These are phyloP conservation scores for Talaromyces islandicus DNA, from an alignment of 2,329 filamentous ascomycete genomes.

Conservation along the genomic window DNA sequence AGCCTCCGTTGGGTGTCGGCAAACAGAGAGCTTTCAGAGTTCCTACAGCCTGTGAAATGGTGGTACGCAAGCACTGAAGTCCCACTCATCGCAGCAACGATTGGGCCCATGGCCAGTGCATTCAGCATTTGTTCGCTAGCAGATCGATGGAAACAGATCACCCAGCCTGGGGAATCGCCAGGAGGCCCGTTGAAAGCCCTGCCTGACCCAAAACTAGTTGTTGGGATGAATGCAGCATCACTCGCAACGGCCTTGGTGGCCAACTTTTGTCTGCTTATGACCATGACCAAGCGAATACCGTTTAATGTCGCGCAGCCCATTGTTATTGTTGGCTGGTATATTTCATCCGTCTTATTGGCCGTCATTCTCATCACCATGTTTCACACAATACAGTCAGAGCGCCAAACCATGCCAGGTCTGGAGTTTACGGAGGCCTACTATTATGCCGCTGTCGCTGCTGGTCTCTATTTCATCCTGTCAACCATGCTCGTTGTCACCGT, in stretches of 20 bases:
- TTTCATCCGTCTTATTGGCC: conserved; percentile 50
- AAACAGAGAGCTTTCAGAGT: conserved; percentile 19
- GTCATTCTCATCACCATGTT: conserved; percentile 45
- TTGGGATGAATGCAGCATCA: conserved; percentile 52
- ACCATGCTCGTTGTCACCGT: conserved; percentile 51
- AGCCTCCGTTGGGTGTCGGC: conserved; percentile 5
- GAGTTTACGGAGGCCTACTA: conserved; percentile 54
- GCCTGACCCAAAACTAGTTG: conserved; percentile 27
- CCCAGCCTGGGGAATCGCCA: conserved; percentile 33
- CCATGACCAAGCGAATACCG: conserved; percentile 52
- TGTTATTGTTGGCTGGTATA: conserved; percentile 54
- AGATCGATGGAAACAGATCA: conserved; percentile 50
- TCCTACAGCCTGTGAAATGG: conserved; percentile 39
- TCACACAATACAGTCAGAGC: conserved; percentile 30
- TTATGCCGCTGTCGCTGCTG: conserved; percentile 54
- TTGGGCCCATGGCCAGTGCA: conserved; percentile 51
- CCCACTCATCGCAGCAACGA: conserved; percentile 51
- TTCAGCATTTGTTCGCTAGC: conserved; percentile 53
- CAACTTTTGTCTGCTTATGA: conserved; percentile 51
- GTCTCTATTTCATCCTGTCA: conserved; percentile 51
- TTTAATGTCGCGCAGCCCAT: conserved; percentile 55
- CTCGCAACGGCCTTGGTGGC: conserved; percentile 49
- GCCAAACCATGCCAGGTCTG: conserved; percentile 25
- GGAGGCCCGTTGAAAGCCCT: background rate
- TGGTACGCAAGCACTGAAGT: conserved; percentile 57